A percentile compares a stretch with the other conserved stretches of the same genome.
phyloP scores from a whole-genome alignment of 208 protist genomes.

The Crithidia bombi region DNA sequence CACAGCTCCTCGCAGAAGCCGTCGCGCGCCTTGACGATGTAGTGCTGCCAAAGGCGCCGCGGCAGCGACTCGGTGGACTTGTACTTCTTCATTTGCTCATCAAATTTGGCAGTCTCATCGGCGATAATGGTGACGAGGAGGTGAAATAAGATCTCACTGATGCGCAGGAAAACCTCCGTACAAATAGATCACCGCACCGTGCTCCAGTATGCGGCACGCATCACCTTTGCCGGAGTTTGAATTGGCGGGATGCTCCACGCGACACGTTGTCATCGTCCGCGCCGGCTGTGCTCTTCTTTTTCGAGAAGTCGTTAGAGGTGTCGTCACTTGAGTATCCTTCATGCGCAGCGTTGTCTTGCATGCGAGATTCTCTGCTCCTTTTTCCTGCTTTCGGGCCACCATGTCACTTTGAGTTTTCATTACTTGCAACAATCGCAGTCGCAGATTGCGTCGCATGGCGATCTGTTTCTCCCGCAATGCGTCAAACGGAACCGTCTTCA shows the following conservation, averaged over 20 bases:
- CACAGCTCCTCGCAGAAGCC: conserved; percentile 53
- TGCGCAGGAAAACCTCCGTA: conserved; percentile 34
- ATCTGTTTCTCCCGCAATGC: conserved; percentile 29
- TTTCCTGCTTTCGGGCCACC: neutral
- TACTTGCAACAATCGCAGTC: conserved; percentile 36
- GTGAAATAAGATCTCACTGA: conserved; percentile 43
- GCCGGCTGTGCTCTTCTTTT: neutral
- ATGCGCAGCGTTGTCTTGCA: neutral
- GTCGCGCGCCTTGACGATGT: conserved; percentile 53
- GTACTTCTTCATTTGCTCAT: conserved; percentile 47
- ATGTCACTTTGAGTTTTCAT: conserved; percentile 19
- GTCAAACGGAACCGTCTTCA: conserved; percentile 40
- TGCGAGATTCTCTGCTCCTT: neutral
- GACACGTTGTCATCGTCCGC: neutral
- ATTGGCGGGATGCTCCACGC: neutral
- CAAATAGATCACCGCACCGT: conserved; percentile 27
- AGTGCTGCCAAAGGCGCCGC: conserved; percentile 33
- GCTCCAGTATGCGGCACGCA: conserved; percentile 15
- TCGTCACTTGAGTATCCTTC: too few species aligned
- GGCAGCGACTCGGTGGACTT: conserved; percentile 32
- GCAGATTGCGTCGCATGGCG: conserved; percentile 44
- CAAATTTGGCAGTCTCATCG: conserved; percentile 36
- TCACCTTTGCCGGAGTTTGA: neutral
- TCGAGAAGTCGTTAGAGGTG: too few species aligned
- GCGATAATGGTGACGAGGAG: conserved; percentile 40